Percentiles rank a stretch among this genome's conserved stretches.
These are phyloP conservation scores for Suillus spraguei DNA, from an alignment of 768 basidiomycete species.

Conservation along the genomic window DNA sequence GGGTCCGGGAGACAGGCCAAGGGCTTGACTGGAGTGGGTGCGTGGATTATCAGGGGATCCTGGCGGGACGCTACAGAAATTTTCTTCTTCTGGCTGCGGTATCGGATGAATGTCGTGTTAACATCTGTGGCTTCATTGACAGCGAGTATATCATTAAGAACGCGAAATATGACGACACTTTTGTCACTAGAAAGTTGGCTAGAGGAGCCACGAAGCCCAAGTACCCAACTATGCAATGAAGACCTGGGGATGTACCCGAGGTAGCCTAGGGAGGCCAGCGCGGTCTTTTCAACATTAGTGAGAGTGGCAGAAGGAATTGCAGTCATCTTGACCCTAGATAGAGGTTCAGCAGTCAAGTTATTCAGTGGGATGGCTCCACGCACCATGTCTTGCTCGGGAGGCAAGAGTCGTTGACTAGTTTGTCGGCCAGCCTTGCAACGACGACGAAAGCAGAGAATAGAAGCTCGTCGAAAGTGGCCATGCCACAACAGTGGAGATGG, in stretches of 20 bases:
- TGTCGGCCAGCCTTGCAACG: constrained; percentile 40
- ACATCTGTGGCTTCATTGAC: no score
- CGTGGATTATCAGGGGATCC: constrained; percentile 14
- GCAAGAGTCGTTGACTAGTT: constrained; percentile 34
- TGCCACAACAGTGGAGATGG: constrained; percentile 31
- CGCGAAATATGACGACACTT: neutral
- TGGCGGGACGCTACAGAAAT: neutral
- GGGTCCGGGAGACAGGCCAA: constrained; percentile 16
- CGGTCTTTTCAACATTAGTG: constrained; percentile 26
- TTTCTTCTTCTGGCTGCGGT: constrained; percentile 1
- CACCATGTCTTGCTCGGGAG: constrained; percentile 36
- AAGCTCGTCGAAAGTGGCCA: constrained; percentile 33
- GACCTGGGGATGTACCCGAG: constrained; percentile 16
- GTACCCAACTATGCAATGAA: constrained; percentile 19
- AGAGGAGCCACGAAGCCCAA: constrained; percentile 1
- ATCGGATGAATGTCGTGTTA: neutral
- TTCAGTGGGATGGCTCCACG: constrained; percentile 3
- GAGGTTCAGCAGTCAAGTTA: neutral
- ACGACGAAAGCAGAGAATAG: constrained; percentile 36
- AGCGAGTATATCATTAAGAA: constrained; percentile 8
- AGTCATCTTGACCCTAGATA: constrained; percentile 24
- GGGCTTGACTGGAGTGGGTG: constrained; percentile 19
- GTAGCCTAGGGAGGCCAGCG: constrained; percentile 15
- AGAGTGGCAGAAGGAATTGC: constrained; percentile 25
- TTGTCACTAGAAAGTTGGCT: neutral